These are phyloP conservation scores for Rubia balearica DNA, from an alignment of 305 asterid genomes.

Conservation along the genomic window DNA sequence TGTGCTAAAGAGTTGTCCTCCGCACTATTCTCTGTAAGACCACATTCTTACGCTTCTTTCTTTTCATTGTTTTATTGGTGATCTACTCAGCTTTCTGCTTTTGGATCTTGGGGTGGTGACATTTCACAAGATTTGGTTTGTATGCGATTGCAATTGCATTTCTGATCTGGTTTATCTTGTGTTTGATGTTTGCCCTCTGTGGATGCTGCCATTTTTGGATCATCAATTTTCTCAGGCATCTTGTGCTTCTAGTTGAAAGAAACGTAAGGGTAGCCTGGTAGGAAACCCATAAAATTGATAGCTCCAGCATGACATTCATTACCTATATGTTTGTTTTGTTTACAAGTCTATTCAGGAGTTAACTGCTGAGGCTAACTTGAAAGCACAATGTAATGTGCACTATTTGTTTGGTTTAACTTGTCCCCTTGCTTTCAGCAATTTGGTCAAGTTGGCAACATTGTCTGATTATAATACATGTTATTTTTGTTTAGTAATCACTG, in stretches of 20 bases:
- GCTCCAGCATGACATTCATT: not conserved
- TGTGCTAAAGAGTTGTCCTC: constrained; percentile 14
- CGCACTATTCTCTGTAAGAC: not conserved
- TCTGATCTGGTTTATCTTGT: not conserved
- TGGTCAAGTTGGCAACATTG: not conserved
- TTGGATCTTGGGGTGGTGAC: constrained; percentile 4
- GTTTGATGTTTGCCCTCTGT: not conserved
- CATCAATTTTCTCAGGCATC: not conserved
- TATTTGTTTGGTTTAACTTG: not conserved
- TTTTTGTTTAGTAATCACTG: not conserved
- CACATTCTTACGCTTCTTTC: not conserved
- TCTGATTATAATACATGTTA: not conserved
- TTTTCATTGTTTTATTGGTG: constrained; percentile 2
- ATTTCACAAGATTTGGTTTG: constrained; percentile 2
- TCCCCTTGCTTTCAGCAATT: not conserved
- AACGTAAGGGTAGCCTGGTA: not conserved
- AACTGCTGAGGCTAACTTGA: not conserved
- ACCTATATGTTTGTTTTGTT: not conserved
- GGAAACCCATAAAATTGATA: not conserved
- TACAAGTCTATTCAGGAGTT: not conserved
- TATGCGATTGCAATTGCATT: not conserved
- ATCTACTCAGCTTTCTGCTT: not conserved
- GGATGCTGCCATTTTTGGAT: not conserved
- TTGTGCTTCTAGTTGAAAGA: not conserved
- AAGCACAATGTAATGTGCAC: not conserved